Evolutionary conservation across 2,329 filamentous ascomycete genomes (phyloP), one percentile per base, ranked within the genome.

Genomic region (Sarocladium oryzae): DNA sequence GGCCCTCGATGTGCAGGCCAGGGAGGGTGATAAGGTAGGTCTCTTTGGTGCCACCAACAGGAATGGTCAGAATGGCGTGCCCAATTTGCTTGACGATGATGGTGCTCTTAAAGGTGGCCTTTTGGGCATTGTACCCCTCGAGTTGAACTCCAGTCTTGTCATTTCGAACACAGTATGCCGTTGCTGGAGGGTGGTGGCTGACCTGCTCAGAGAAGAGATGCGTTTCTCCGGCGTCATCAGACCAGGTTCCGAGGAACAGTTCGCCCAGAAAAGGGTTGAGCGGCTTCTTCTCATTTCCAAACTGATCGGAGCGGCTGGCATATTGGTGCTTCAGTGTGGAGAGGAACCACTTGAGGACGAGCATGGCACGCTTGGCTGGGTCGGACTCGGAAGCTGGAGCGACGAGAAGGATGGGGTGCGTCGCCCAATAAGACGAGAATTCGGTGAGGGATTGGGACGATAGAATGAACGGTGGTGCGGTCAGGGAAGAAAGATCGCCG

Each of bases 271-370:
- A 97, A 0, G 93, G 93, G 65, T 99, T 97, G 54, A 99, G 73
- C 2, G 92, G 92, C 76, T 97, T 99, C 82, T 97, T 97, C 76
- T 96, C 92, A 63, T 89, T 93, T 48, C 89, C 90, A 56, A 78
- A 84, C 60, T 83, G 74, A 59, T 96, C 91, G 64, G 88, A 95
- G 53, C 79, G 77, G 62, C 76, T 82, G 53, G 81, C 80, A 61
- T 85, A 84, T 66, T 95, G 89, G 69, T 95, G 89, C 73, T 93
- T 95, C 50, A 97, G 76, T 3, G 91, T 96, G 62, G 84, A 91
- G 51, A 97, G 72, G 72, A 96, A 97, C 92, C 92, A 97, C 69
- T 92, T 95, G 60, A 96, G 74, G n/a, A 97, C 92, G 30, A 92
- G 76, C 58, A 95, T 71, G 18, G 89, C 85, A 55, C 92, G 84